Base-by-base conservation (phyloP, 768 basidiomycete genomes). In the Trametes cinnabarina region DNA sequence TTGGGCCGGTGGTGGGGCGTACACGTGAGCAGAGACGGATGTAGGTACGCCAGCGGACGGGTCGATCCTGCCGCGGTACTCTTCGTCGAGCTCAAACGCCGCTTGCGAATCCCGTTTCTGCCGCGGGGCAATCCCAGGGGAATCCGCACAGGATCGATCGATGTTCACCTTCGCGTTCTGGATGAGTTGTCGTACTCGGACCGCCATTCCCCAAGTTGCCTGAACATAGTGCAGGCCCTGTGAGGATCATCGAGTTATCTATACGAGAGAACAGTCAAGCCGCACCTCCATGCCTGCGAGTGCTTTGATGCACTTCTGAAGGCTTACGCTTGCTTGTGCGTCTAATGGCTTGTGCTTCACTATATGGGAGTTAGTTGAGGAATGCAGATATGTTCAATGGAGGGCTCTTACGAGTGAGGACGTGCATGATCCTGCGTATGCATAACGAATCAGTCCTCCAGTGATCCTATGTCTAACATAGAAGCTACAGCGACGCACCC, bases 281-380 rank as follows among this genome's bases (percentile, higher is more conserved):
- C 63, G 40, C 58, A 88, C 88, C 74, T 82, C 82, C 84, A 91
- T 84, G 40, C 82, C 85, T 65, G 82, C 82, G 35, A 90, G 72
- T 20, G 82, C 84, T 41, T 72, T 67, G 71, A 90, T 78, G 62
- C 82, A 82, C 65, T 88, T 85, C 49, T 82, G 80, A 35, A 90
- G 75, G 32, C 86, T 83, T 37, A 86, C 68, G 15, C 81, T 82
- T 8, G 86, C 86, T 68, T 90, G 87, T 3, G 87, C 74, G 65
- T 86, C 85, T 20, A 82, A 78, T n/a, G 90, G 86, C 17, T 82
- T 81, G 56, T 88, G 74, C 17, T 82, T 85, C 68, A 92, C 90
- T 92, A n/a, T 12, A 1, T 14, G 17, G 8, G n/a, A 2, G 30
- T 32, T 12, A 2, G 25, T 3, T 5, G 40, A n/a, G 26, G 5